Conservation (phyloP, 441 rosid species). For the Daphne laureola region DNA sequence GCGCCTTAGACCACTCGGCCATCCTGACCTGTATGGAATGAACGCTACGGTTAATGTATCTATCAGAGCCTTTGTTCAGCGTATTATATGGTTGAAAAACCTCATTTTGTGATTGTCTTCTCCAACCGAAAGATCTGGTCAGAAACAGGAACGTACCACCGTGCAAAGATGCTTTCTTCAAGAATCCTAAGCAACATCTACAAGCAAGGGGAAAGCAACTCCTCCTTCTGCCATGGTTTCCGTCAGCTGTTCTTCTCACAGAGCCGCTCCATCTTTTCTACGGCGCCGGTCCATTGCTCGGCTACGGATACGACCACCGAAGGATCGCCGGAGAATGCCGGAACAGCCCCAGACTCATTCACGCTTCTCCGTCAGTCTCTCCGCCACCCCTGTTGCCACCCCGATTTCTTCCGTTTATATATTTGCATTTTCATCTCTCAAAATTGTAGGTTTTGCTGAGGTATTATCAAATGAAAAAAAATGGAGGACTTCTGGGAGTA, state of each 20-base stretch:
- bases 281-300: slow-evolving; percentile 31
- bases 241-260: slow-evolving; percentile 20
- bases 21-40: too few species aligned
- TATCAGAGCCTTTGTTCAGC: too few species aligned
- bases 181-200: slow-evolving; percentile 16
- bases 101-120: too few species aligned
- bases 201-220: slow-evolving; percentile 1
- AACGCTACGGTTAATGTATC: too few species aligned
- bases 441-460: slow-evolving; percentile 52
- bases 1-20: slow-evolving; percentile 90
- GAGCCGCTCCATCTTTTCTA: slow-evolving; percentile 45
- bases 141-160: neutral
- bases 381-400: neutral
- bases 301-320: slow-evolving; percentile 76
- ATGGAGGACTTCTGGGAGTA: slow-evolving; percentile 57
- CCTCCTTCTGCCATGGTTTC: slow-evolving; percentile 1
- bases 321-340: slow-evolving; percentile 54
- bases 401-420: too few species aligned
- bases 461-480: slow-evolving; percentile 53
- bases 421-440: neutral
- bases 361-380: slow-evolving; percentile 48
- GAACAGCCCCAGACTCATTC: slow-evolving; percentile 48
- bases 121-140: neutral
- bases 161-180: slow-evolving; percentile 20
- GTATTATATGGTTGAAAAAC: too few species aligned